A percentile compares a stretch with the other conserved stretches of the same genome.
Evolutionary conservation across 1,284 basidiomycete genomes (phyloP).

Genomic region (Rhodotorula sp.): DNA sequence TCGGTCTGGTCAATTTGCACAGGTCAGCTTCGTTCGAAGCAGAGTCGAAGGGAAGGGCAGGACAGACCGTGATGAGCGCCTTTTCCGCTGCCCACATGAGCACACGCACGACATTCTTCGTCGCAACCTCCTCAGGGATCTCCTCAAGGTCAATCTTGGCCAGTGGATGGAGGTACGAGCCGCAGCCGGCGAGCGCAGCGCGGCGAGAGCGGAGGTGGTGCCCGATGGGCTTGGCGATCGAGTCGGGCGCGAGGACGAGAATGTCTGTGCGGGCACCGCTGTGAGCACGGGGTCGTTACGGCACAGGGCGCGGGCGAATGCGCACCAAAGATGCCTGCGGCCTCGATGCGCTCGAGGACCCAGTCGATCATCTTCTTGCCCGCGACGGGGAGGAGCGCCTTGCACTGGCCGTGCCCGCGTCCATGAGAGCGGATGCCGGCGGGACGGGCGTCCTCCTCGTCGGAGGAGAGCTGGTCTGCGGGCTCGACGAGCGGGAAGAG

Average conservation of each 20-base stretch:
- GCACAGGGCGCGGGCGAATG: constrained; percentile 5
- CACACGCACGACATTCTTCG: constrained; percentile 29
- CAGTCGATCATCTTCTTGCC: constrained; percentile 87
- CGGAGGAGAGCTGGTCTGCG: constrained; percentile 4
- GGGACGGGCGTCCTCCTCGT: constrained; percentile 14
- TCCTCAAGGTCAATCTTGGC: constrained; percentile 44
- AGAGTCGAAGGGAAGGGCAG: background rate
- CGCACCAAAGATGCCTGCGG: constrained; percentile 78
- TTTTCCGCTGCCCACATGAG: constrained; percentile 42
- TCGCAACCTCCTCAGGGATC: constrained; percentile 38
- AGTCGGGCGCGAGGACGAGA: constrained; percentile 69
- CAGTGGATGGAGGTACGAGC: constrained; percentile 3
- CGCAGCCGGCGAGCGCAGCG: constrained; percentile 15
- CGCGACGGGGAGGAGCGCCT: constrained; percentile 80
- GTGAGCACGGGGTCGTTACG: background rate
- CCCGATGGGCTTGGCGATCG: constrained; percentile 38
- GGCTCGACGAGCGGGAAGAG: constrained; percentile 42
- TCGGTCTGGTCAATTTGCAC: constrained; percentile 58
- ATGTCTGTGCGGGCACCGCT: constrained; percentile 61
- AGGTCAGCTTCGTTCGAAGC: background rate
- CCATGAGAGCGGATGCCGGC: background rate
- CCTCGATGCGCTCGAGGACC: constrained; percentile 79
- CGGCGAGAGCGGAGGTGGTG: constrained; percentile 43
- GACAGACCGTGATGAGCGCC: constrained; percentile 41
- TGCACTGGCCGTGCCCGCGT: constrained; percentile 53